Base-by-base conservation (phyloP, 2,329 filamentous ascomycete genomes). In the Botryotinia narcissicola region DNA sequence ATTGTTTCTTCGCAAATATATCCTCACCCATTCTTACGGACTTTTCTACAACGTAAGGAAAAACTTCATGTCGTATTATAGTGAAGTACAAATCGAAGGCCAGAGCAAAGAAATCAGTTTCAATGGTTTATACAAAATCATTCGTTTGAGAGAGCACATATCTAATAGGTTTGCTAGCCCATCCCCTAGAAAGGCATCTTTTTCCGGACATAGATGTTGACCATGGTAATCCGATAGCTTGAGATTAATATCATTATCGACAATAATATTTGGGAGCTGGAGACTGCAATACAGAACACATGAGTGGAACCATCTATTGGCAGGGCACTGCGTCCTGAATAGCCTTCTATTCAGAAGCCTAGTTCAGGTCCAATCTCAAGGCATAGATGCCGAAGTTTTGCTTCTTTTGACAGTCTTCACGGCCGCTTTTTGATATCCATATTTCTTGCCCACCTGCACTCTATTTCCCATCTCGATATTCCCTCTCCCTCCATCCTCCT, bases 171-270 rank as follows among this genome's bases (percentile, higher is more conserved):
- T 12, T 8, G 22, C 25, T 22, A n/a, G 25, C 25, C 4, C 22
- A 6, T 2, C 25, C 10, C 25, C 25, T n/a, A n/a, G 25, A 29
- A 29, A n/a, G 25, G 0, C 48, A 12, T 16, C 48, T n/a, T 2
- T 12, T 54, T 54, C 25, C 0, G 48, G 12, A 29, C 4, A 54
- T 16, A 29, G 1, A n/a, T 29, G 25, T 54, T n/a, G 4, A 54
- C 12, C 1, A 29, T 54, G 2, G 12, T 0, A 29, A 29, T n/a
- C 1, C 1, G 8, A 54, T n/a, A n/a, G 25, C 0, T 12, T 54
- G 25, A 54, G 7, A 29, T 7, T 16, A 1, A 16, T 1, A 29
- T n/a, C 1, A 29, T 7, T 54, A 25, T 54, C 25, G 12, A 54
- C 25, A 54, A 6, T 3, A 51, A 51, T 1, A n/a, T n/a, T 6